Evolutionary conservation across 306 rosid genomes (phyloP).

Genomic region (Quercus mongolica): DNA sequence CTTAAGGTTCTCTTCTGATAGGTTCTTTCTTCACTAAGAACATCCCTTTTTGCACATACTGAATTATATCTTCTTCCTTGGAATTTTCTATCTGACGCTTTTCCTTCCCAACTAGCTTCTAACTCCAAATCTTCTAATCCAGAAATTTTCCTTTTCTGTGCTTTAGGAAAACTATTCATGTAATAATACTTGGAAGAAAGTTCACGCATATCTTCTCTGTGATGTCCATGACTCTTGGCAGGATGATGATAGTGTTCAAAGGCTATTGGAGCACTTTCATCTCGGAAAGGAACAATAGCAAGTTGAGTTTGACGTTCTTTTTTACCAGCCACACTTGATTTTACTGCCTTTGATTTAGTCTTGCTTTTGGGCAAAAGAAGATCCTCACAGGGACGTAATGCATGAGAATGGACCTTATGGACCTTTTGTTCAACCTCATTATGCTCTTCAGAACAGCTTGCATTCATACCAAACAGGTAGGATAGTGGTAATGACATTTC

Average conservation of each 20-base stretch:
- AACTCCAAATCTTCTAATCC: constrained; percentile 47
- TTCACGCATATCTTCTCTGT: constrained; percentile 26
- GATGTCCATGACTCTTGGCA: constrained; percentile 24
- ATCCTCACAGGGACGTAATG: constrained; percentile 12
- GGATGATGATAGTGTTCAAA: constrained; percentile 26
- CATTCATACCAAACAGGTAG: constrained; percentile 31
- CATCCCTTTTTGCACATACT: constrained; percentile 27
- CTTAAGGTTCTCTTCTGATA: constrained; percentile 52
- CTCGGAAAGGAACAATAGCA: constrained; percentile 51
- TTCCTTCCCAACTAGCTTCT: constrained; percentile 52
- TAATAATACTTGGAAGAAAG: constrained; percentile 31
- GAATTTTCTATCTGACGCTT: constrained; percentile 25
- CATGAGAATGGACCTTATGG: constrained; percentile 7
- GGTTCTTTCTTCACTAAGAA: constrained; percentile 26
- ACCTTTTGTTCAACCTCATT: constrained; percentile 12
- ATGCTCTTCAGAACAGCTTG: constrained; percentile 16
- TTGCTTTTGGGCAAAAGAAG: constrained; percentile 26
- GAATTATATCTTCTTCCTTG: constrained; percentile 22
- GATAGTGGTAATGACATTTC: constrained; percentile 65
- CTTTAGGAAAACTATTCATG: constrained; percentile 30
- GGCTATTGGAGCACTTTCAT: constrained; percentile 31
- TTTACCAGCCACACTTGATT: constrained; percentile 23
- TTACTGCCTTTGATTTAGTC: constrained; percentile 17
- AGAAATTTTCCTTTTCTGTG: constrained; percentile 28
- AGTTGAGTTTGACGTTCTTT: constrained; percentile 34